Base-by-base conservation (phyloP, 164 flowering plant species). In the Tinospora cordifolia region DNA sequence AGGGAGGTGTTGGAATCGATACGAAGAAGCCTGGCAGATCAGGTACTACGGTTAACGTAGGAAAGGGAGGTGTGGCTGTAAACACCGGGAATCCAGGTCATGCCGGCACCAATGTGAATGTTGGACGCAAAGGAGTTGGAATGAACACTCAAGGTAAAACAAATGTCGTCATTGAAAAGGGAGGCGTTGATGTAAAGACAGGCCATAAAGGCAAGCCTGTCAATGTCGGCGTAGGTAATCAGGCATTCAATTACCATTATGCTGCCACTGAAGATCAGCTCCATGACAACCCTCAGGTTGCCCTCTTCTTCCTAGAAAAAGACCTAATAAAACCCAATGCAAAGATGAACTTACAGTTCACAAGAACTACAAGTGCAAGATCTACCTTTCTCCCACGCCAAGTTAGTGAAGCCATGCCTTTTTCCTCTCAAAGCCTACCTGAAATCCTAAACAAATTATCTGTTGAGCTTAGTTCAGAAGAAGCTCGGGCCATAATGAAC, bases 401-500 rank as follows among this genome's bases (percentile, higher is more conserved):
- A 15, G 71, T 71, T 3, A 82, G 83, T n/a, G 74, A 82, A 2
- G 17, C 80, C n/a, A 73, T 80, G 15, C 86, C 87, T 34, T 83
- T 86, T 72, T 83, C 86, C 1, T 79, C 87, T 0, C 19, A 71
- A 19, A 76, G 78, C 46, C 30, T 81, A 8, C 68, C 83, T 0
- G 78, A 76, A 15, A 79, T 81, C 69, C 62, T 82, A 0, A 24
- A 68, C 27, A 69, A 63, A 19, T 80, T 78, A 66, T 81, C 81
- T 0, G 24, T 86, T 34, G 49, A 78, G 6, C 84, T 81, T 12
- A n/a, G 54, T 13, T 81, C 86, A 6, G 40, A 25, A 4, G 81
- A 86, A 67, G 89, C 87, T 7, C 60, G 75, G 26, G 62, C 38
- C 6, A 75, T 79, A 63, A 70, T 78, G 66, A 6, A 73, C 11